Conservation (phyloP, 257 asterid genomes). For the Capsicum pubescens region DNA sequence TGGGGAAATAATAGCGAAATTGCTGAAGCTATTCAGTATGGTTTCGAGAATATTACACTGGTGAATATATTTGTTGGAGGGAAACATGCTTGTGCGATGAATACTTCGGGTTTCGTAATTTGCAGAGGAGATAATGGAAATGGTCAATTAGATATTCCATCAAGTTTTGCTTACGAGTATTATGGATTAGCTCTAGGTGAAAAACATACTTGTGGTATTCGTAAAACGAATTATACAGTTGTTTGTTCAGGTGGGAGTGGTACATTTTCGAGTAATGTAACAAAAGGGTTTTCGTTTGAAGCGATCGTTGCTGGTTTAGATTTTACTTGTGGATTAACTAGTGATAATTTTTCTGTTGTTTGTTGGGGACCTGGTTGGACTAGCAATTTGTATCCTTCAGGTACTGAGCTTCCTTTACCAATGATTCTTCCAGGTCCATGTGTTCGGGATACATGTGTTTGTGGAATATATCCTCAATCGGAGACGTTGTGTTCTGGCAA, state of each 20-base stretch:
- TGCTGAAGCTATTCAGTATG: constrained; percentile 25
- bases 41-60: background rate
- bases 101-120: constrained; percentile 4
- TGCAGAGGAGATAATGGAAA: constrained; percentile 26
- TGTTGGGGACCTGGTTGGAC: constrained; percentile 35
- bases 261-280: background rate
- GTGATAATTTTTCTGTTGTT: constrained; percentile 24
- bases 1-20: constrained; percentile 21
- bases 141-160: constrained; percentile 29
- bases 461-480: constrained; percentile 26
- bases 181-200: constrained; percentile 30
- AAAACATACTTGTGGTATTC: constrained; percentile 29
- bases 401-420: constrained; percentile 27
- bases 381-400: constrained; percentile 16
- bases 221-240: constrained; percentile 14
- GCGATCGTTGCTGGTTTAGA: constrained; percentile 29
- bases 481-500: constrained; percentile 9
- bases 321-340: constrained; percentile 34
- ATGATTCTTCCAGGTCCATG: constrained; percentile 31
- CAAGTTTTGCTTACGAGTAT: constrained; percentile 21
- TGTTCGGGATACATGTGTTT: background rate
- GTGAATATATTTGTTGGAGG: constrained; percentile 16
- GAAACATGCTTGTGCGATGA: constrained; percentile 31
- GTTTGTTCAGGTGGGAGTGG: constrained; percentile 32
- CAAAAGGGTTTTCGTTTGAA: constrained; percentile 25